A percentile compares a stretch with the other conserved stretches of the same genome.
Conservation (phyloP, 2,329 filamentous ascomycete species). For the Pseudophaeomoniella oleicola region DNA sequence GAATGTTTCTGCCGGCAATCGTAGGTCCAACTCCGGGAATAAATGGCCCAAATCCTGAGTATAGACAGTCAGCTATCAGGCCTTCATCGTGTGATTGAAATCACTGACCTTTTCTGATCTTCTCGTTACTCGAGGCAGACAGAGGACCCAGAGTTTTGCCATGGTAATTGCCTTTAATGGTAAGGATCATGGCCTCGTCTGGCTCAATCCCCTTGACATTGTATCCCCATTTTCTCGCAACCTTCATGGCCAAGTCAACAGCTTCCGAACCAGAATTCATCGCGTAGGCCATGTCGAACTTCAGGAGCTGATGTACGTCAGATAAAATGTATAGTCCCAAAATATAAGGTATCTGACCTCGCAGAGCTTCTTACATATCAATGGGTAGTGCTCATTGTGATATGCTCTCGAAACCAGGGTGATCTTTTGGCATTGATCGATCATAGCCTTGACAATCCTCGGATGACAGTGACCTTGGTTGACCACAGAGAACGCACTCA, state of each 20-base stretch:
- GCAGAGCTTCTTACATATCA: slow-evolving; percentile 3
- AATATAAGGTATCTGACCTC: no score
- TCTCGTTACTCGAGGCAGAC: slow-evolving; percentile 1
- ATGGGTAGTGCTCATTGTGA: slow-evolving; percentile 5
- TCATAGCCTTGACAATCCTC: slow-evolving; percentile 4
- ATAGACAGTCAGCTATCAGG: no score
- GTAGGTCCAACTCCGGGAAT: not conserved
- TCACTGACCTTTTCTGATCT: slow-evolving; percentile 1
- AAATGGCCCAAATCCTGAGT: not conserved
- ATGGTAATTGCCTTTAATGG: slow-evolving; percentile 4
- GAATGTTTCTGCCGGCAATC: no score
- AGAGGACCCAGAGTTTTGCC: slow-evolving; percentile 4
- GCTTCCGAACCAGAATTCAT: slow-evolving; percentile 8
- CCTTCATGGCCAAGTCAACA: slow-evolving; percentile 6
- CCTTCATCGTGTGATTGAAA: no score
- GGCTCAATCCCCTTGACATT: slow-evolving; percentile 5
- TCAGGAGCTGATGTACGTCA: slow-evolving; percentile 1
- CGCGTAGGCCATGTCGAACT: slow-evolving; percentile 4
- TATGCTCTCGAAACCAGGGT: slow-evolving; percentile 4
- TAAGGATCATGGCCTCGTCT: slow-evolving; percentile 6
- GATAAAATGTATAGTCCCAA: not conserved
- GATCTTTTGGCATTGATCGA: slow-evolving; percentile 5
- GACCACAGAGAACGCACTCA: slow-evolving; percentile 5
- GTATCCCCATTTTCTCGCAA: slow-evolving; percentile 7
- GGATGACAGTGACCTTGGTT: slow-evolving; percentile 8